Evolutionary conservation across 257 asterid genomes (phyloP).

Genomic region (Mentha longifolia): DNA sequence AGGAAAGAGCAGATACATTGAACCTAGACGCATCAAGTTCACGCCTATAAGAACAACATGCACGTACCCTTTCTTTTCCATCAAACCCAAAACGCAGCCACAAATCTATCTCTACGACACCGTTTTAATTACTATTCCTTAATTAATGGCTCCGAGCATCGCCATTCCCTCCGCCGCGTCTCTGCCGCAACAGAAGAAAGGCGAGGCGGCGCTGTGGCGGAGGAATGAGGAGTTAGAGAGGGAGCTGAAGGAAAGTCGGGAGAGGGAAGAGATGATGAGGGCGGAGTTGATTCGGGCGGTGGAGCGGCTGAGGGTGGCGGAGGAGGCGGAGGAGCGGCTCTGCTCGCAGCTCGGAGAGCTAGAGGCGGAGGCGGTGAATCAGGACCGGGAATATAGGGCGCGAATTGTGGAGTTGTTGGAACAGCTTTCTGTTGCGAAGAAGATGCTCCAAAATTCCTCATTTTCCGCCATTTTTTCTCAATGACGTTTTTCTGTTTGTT

Average conservation of each 20-base stretch:
- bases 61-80: background rate
- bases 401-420: conserved; percentile 47
- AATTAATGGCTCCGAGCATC: conserved; percentile 51
- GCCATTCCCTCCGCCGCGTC: conserved; percentile 30
- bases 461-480: conserved; percentile 33
- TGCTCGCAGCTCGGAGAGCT: conserved; percentile 83
- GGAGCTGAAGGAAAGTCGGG: conserved; percentile 54
- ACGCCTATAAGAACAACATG: conserved; percentile 43
- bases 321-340: conserved; percentile 90
- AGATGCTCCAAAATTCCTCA: conserved; percentile 37
- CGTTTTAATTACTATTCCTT: background rate
- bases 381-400: conserved; percentile 58
- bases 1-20: conserved; percentile 55
- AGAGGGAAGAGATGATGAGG: conserved; percentile 66
- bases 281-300: conserved; percentile 46
- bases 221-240: conserved; percentile 76
- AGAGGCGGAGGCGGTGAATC: conserved; percentile 79
- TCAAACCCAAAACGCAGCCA: background rate
- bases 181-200: conserved; percentile 19
- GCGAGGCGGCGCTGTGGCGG: conserved; percentile 49
- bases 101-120: background rate
- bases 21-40: conserved; percentile 56
- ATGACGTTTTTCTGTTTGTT: conserved; percentile 1
- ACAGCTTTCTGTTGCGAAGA: conserved; percentile 51
- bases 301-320: conserved; percentile 69